phyloP scores from a whole-genome alignment of 768 basidiomycete genomes.

The Leccinum incarnatum region DNA sequence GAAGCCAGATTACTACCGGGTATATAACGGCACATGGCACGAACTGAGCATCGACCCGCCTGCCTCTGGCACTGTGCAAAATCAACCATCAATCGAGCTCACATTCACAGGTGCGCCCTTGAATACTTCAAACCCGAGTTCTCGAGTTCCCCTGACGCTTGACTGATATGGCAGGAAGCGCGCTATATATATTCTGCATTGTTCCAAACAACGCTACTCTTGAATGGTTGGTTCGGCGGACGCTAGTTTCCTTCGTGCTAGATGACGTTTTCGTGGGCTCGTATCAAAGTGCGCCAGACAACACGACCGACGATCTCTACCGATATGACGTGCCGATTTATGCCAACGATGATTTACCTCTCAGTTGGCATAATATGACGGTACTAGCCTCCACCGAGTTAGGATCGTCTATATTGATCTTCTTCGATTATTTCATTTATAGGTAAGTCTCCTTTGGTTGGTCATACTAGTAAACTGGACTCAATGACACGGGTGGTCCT shows the following conservation, averaged over 20 bases:
- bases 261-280: not conserved
- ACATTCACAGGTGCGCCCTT: slow-evolving; percentile 9
- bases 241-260: slow-evolving; percentile 5
- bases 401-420: slow-evolving; percentile 3
- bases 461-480: too few species aligned
- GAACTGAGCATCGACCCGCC: slow-evolving; percentile 1
- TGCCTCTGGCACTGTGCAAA: too few species aligned
- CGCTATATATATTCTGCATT: slow-evolving; percentile 20
- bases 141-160: not conserved
- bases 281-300: not conserved
- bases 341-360: slow-evolving; percentile 6
- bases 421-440: slow-evolving; percentile 22
- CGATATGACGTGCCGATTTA: slow-evolving; percentile 11
- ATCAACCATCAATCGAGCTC: slow-evolving; percentile 1
- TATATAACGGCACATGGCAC: slow-evolving; percentile 22
- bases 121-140: not conserved
- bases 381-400: slow-evolving; percentile 4
- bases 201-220: slow-evolving; percentile 1
- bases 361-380: slow-evolving; percentile 5
- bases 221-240: not conserved
- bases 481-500: too few species aligned
- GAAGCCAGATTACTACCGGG: not conserved
- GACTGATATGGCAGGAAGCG: slow-evolving; percentile 5
- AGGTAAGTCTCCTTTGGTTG: slow-evolving; percentile 5
- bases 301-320: slow-evolving; percentile 5